These are phyloP conservation scores for Gossypium thurberi DNA, from an alignment of 345 rosid genomes.

Conservation along the genomic window DNA sequence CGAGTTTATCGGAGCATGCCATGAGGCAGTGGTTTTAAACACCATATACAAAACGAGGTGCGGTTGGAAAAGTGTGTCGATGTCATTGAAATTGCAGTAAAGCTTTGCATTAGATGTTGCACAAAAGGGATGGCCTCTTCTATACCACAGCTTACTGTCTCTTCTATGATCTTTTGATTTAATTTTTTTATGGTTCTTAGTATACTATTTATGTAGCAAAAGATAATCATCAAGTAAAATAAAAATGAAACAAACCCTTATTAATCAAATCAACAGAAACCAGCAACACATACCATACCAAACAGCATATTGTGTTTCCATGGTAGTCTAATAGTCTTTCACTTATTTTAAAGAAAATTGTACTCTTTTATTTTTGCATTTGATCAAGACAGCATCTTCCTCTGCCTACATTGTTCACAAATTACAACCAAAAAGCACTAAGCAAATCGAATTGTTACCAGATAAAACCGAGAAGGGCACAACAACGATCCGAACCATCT, in stretches of 20 bases:
- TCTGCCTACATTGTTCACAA: not conserved
- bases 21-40: no score
- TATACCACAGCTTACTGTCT: no score
- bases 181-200: no score
- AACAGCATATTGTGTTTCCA: conserved; percentile 1
- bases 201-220: no score
- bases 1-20: no score
- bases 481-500: not conserved
- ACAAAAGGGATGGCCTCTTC: no score
- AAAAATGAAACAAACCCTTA: not conserved
- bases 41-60: no score
- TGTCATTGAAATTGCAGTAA: no score
- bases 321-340: not conserved
- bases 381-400: conserved; percentile 4
- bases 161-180: no score
- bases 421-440: conserved; percentile 3
- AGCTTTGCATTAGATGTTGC: no score
- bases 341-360: not conserved
- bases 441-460: not conserved
- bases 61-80: no score
- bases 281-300: not conserved
- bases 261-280: not conserved
- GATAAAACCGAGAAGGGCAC: not conserved
- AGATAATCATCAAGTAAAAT: not conserved
- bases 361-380: not conserved